Base-by-base conservation (phyloP, 164 flowering plant species). In the Taxillus chinensis region DNA sequence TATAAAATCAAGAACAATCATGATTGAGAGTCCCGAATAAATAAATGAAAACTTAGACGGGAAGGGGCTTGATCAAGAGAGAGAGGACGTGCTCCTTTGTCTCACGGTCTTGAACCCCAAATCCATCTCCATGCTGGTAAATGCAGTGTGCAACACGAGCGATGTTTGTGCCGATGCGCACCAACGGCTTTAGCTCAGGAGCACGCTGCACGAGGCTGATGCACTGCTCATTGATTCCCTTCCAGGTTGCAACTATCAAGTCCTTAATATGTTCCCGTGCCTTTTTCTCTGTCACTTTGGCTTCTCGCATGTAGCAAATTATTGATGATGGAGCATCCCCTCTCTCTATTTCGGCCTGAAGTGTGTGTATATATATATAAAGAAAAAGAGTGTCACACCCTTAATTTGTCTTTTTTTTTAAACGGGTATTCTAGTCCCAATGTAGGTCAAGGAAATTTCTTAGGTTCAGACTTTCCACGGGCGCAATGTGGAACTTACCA, bases 251-350 rank as follows among this genome's bases (percentile, higher is more conserved):
- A 38, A 4, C 37, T 42, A 74, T 74, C 55, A 72, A 54, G 39
- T 41, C 55, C 15, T 62, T 59, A 14, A 79, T 67, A 15, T 76
- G 66, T 38, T 60, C 49, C 39, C 68, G 39, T 49, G 82, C 73
- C 42, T 37, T 42, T 4, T 68, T 70, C 53, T 78, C 82, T 12
- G 64, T 13, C 11, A 67, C 73, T 57, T 73, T 64, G 64, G 8
- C 57, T 63, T 75, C 82, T 66, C 50, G 41, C 75, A 75, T 75
- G 59, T 66, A 68, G 40, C 82, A 78, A 11, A 73, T 41, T 46
- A 79, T 67, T 13, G 76, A 69, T 42, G 82, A 79, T 15, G 82
- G 63, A 5, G 69, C 73, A 62, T 79, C 80, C 0, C 83, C 80
- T 74, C 83, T 71, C 63, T 76, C 78, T 61, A 58, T 41, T 15